Base-by-base conservation (phyloP, 306 rosid species). In the Ziziphus jujuba region DNA sequence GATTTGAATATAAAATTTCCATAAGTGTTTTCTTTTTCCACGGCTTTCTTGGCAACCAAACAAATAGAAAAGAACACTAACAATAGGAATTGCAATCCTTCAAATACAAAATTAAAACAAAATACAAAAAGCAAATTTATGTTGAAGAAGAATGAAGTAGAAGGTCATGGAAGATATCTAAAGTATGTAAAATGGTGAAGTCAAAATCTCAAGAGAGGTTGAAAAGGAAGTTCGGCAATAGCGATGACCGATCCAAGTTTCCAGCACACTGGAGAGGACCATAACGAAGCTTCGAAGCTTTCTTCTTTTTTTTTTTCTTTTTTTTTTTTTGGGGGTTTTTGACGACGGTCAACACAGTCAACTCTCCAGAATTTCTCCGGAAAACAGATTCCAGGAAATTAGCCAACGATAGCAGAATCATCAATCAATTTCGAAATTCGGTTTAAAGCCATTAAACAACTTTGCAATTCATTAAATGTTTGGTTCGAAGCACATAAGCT, bases 341-440 rank as follows among this genome's bases (percentile, higher is more conserved):
- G 60, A 58, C 53, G 43, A n/a, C 21, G 58, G 73, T 69, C 79
- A 77, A 66, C 36, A 25, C 33, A 72, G 88, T 81, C 91, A 85
- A 80, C 84, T 24, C 31, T 48, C 44, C 4, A 65, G 24, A 67
- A 66, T 4, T 70, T 74, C 4, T 67, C 35, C 74, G 33, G 19
- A 70, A 51, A 80, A 44, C 19, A 59, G 31, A 33, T 70, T 65
- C 52, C 64, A n/a, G 1, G 53, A 75, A 61, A 54, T 10, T 10
- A 38, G 10, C 45, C 12, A 1, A 45, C 15, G 77, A 17, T 4
- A 40, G 50, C 22, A 11, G 24, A 22, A 50, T 56, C 33, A 28
- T 28, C 3, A 4, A 40, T 9, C 14, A 12, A 40, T 9, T 8
- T 1, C 12, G 12, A 40, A n/a, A 40, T 40, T 40, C 45, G 15